Evolutionary conservation across 2,329 filamentous ascomycete species (phyloP), one percentile per base, ranked within the genome.

Genomic region (Chaetomium olivaceum): DNA sequence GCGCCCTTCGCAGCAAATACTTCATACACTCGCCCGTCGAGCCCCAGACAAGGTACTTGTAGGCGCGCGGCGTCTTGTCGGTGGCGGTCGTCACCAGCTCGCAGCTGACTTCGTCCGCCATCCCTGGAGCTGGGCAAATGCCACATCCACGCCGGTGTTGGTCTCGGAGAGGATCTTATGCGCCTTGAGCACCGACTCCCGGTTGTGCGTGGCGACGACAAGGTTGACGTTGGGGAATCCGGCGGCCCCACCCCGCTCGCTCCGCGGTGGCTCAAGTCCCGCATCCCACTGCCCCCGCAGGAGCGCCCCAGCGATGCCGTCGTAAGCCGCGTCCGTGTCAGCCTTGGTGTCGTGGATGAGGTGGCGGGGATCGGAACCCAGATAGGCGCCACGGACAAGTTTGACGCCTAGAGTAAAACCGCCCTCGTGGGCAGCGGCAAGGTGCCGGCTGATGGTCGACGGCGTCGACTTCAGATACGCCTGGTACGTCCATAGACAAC

Each of bases 61-160:
- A 89, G 2, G 81, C 81, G 61, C 78, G 75, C 2, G 68, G 63
- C 36, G 68, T 67, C 54, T 58, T 66, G 11, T n/a, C 50, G 3
- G 51, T 52, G 9, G 52, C 48, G n/a, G 55, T 62, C 9, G 71
- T 70, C 21, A 84, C 74, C 16, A 89, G 78, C 74, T 87, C 85
- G 74, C 86, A 89, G 75, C 89, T 92, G 61, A 98, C 88, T 75
- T 97, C 93, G 72, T 98, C 94, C 1, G 94, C 94, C 94, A 98
- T 98, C 50, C 94, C 80, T 94, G 91, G 0, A 97, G 85, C 79
- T 97, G 93, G 2, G 91, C 91, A 76, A 92, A 93, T 0, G 82
- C 80, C 2, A 85, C 76, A 52, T 84, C 80, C 2, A 76, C 77
- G 25, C 76, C 75, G 0, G 31, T 48, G 58, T 78, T 75, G 12